These are phyloP conservation scores for Suhomyces pyralidae DNA, from an alignment of 805 yeast species.

Conservation along the genomic window DNA sequence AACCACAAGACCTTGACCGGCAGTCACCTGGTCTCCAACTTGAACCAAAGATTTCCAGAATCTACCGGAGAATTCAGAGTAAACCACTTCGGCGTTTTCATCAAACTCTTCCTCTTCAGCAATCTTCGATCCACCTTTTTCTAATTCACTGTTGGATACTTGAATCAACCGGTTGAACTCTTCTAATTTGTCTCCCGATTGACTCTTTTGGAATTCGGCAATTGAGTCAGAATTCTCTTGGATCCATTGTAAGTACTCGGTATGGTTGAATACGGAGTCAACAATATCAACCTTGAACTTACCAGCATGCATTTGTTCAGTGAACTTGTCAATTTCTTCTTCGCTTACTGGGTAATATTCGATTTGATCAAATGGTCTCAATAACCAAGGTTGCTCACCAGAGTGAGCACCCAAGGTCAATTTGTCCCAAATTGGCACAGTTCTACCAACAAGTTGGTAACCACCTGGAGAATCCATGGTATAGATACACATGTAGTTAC, in stretches of 20 bases:
- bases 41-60: conserved; percentile 89
- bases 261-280: conserved; percentile 80
- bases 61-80: conserved; percentile 95
- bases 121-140: conserved; percentile 45
- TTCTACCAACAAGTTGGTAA: conserved; percentile 92
- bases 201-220: conserved; percentile 59
- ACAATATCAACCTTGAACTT: conserved; percentile 69
- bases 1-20: conserved; percentile 78
- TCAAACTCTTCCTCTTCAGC: conserved; percentile 55
- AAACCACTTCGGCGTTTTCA: conserved; percentile 78
- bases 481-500: conserved; percentile 98
- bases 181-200: conserved; percentile 77
- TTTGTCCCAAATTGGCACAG: conserved; percentile 98
- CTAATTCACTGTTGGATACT: conserved; percentile 72
- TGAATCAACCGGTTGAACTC: conserved; percentile 85
- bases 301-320: conserved; percentile 79
- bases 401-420: conserved; percentile 68
- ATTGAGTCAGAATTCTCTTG: conserved; percentile 71
- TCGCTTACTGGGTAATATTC: conserved; percentile 92
- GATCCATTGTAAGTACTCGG: conserved; percentile 74
- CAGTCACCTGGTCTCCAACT: conserved; percentile 70
- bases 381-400: conserved; percentile 74
- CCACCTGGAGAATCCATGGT: conserved; percentile 99
- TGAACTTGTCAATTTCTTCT: conserved; percentile 67
- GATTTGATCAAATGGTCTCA: conserved; percentile 89